Evolutionary conservation across 148 eudicot genomes (phyloP).

Genomic region (Silene conica): DNA sequence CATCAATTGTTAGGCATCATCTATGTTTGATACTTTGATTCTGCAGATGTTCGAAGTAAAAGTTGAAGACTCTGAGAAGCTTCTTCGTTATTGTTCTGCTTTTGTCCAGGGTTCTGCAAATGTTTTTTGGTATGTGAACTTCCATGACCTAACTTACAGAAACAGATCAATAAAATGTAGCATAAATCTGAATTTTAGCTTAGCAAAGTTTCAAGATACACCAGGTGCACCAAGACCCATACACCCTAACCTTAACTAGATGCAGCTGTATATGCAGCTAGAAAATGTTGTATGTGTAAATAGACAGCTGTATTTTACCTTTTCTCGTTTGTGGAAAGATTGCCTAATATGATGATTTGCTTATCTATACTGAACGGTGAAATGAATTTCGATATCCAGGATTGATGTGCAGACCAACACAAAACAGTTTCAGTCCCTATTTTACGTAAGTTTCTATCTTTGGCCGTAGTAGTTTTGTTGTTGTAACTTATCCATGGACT

Average conservation of each 20-base stretch:
- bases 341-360: neutral
- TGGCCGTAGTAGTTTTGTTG: neutral
- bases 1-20: conserved; percentile 5
- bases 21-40: conserved; percentile 22
- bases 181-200: no score
- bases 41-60: conserved; percentile 87
- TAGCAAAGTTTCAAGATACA: no score
- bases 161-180: neutral
- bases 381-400: conserved; percentile 38
- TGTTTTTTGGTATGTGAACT: conserved; percentile 72
- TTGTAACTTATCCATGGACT: neutral
- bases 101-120: conserved; percentile 96
- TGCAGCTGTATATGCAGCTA: no score
- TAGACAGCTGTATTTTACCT: neutral
- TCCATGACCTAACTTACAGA: neutral
- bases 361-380: neutral
- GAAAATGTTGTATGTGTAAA: no score
- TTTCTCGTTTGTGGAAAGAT: neutral
- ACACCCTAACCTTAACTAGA: no score
- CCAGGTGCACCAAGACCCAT: no score
- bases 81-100: conserved; percentile 92
- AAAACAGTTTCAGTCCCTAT: conserved; percentile 77
- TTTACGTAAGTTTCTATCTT: conserved; percentile 40
- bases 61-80: conserved; percentile 74
- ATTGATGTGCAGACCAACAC: conserved; percentile 83